A percentile compares a stretch with the other conserved stretches of the same genome.
These are phyloP conservation scores for Purpureocillium takamizusanense DNA, from an alignment of 2,329 filamentous ascomycete species.

Conservation along the genomic window DNA sequence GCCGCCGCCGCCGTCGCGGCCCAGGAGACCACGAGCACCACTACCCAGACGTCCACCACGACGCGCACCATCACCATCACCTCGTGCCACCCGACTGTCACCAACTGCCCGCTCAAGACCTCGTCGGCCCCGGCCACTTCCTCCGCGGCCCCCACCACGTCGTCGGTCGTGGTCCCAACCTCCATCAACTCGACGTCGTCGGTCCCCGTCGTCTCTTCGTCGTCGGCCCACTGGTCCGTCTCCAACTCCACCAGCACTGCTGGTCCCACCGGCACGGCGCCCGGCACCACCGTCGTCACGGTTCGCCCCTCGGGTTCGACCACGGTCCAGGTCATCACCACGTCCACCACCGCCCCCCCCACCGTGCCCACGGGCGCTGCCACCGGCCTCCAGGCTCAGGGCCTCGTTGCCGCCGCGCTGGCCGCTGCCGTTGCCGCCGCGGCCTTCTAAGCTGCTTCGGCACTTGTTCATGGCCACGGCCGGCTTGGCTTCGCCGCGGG, in stretches of 20 bases:
- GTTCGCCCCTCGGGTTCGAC: conserved; percentile 12
- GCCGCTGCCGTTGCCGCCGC: conserved; percentile 27
- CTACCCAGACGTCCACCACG: conserved; percentile 33
- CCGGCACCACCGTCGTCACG: conserved; percentile 14
- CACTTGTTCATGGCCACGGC: too few relatives aligned
- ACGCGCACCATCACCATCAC: conserved; percentile 38
- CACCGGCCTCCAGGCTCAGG: conserved; percentile 26
- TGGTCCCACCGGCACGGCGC: conserved; percentile 12
- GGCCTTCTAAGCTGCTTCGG: conserved; percentile 18
- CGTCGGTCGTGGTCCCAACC: conserved; percentile 14
- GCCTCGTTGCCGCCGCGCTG: conserved; percentile 28
- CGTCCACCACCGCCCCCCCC: conserved; percentile 9
- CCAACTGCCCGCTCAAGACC: conserved; percentile 30
- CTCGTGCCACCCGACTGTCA: conserved; percentile 32
- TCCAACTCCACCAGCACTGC: conserved; percentile 23
- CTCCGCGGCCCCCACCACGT: conserved; percentile 1
- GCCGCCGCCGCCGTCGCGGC: conserved; percentile 30
- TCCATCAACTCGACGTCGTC: neutral
- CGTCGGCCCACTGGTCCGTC: conserved; percentile 17
- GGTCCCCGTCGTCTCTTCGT: conserved; percentile 11
- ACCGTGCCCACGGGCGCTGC: conserved; percentile 21
- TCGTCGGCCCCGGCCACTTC: conserved; percentile 11
- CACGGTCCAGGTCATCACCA: conserved; percentile 7
- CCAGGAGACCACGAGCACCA: conserved; percentile 22
- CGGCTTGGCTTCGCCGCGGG: neutral